Evolutionary conservation across 805 yeast species (phyloP).

Genomic region (Myxozyma sirexii): DNA sequence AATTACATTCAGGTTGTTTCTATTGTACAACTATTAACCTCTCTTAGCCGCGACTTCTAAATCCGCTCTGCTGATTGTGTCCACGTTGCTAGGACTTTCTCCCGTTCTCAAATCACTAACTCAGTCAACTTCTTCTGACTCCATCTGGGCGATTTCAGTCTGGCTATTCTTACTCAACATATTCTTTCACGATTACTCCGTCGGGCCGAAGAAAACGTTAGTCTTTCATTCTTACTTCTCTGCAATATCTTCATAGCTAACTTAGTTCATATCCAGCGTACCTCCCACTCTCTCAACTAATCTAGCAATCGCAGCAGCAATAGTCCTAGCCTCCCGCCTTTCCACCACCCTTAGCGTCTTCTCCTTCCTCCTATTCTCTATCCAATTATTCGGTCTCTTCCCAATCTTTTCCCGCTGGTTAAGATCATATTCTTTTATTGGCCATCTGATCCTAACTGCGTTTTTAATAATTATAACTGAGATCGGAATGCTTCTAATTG

Average conservation of each 20-base stretch:
- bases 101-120: slow-evolving; percentile 90
- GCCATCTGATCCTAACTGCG: slow-evolving; percentile 24
- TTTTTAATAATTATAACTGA: slow-evolving; percentile 39
- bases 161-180: slow-evolving; percentile 76
- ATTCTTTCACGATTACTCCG: slow-evolving; percentile 66
- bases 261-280: slow-evolving; percentile 32
- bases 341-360: slow-evolving; percentile 74
- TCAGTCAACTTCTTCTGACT: slow-evolving; percentile 85
- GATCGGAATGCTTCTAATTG: slow-evolving; percentile 44
- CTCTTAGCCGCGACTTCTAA: slow-evolving; percentile 43
- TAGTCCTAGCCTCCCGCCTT: slow-evolving; percentile 87
- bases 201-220: slow-evolving; percentile 42
- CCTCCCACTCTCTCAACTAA: slow-evolving; percentile 72
- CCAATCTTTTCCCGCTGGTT: slow-evolving; percentile 71
- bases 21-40: background rate
- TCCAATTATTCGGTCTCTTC: slow-evolving; percentile 69
- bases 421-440: slow-evolving; percentile 44
- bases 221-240: background rate
- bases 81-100: slow-evolving; percentile 74
- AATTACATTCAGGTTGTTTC: background rate
- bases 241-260: no score
- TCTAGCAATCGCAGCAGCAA: slow-evolving; percentile 79
- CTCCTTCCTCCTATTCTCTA: slow-evolving; percentile 74
- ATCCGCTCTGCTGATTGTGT: slow-evolving; percentile 67
- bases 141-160: slow-evolving; percentile 88